These are phyloP conservation scores for Fusarium sp. DNA, from an alignment of 2,329 filamentous ascomycete species.

Conservation along the genomic window DNA sequence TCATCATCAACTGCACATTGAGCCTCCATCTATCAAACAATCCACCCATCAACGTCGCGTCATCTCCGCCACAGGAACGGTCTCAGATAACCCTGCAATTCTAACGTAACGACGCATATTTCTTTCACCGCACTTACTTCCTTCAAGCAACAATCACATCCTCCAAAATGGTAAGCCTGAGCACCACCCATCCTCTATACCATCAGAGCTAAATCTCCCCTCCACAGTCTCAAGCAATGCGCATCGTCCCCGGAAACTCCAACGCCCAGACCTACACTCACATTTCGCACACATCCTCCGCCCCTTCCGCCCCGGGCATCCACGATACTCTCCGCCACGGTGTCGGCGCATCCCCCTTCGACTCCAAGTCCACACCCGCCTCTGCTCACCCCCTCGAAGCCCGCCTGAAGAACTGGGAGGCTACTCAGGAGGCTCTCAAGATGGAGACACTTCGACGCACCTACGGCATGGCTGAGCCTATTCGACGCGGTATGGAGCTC, in stretches of 20 bases:
- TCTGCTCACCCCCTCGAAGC: constrained; percentile 88
- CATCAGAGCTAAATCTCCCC: constrained; percentile 39
- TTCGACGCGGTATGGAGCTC: constrained; percentile 94
- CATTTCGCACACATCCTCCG: constrained; percentile 70
- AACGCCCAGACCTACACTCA: constrained; percentile 76
- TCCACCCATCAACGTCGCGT: constrained; percentile 11
- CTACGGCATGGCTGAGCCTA: constrained; percentile 92
- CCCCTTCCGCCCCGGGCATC: constrained; percentile 91
- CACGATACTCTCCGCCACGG: constrained; percentile 93
- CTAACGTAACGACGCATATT: neutral
- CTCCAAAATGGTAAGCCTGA: constrained; percentile 62
- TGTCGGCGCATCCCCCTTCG: constrained; percentile 72
- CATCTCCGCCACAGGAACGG: neutral
- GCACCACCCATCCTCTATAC: constrained; percentile 10
- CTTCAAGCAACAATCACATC: constrained; percentile 26
- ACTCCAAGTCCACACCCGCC: constrained; percentile 63
- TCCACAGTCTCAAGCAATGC: constrained; percentile 75
- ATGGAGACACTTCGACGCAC: constrained; percentile 89
- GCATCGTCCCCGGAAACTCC: constrained; percentile 80
- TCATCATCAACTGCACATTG: constrained; percentile 36
- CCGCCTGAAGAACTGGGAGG: constrained; percentile 89
- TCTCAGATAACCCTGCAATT: neutral
- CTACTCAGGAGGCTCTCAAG: constrained; percentile 87
- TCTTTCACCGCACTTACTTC: neutral
- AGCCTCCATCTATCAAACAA: neutral